Base-by-base conservation (phyloP, 768 basidiomycete species). In the Mycena pura region DNA sequence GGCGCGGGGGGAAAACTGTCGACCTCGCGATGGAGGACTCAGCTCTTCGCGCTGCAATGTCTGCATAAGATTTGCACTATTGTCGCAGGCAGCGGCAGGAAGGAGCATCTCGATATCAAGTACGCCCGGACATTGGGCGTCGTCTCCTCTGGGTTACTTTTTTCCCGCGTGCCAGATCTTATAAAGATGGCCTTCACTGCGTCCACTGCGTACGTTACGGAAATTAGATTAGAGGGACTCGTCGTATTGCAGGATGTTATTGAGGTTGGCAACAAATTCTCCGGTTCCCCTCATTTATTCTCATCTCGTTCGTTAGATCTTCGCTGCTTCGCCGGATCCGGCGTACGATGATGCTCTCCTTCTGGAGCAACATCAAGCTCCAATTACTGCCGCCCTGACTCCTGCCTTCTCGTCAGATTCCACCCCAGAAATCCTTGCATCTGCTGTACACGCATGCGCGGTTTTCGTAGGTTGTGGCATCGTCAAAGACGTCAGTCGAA, bases 171-270 rank as follows among this genome's bases (percentile, higher is more conserved):
- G 8, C 88, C 91, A 6, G 97, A 99, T 75, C 79, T 99, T 57
- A 96, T 99, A 75, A 93, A 86, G 77, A 97, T 99, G 90, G 96
- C 97, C 0, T 99, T 99, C 73, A 96, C 94, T 13, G 96, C 97
- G 0, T 95, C 95, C 15, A 93, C 96, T 0, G 95, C 97, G 5
- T 93, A 97, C 71, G 95, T 98, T 29, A 95, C 93, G 9, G 95
- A 98, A 72, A 98, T 99, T 63, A 85, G 96, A 31, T 76, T 98
- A 25, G 92, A 95, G 72, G 97, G 97, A 2, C 76, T 99, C 25
- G 82, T 93, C 8, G 93, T 99, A 5, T 77, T 99, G 25, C 83
- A 88, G 28, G 96, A 98, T 73, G 93, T 99, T 28, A 95, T 99
- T 62, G 86, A 95, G 82, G 96, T 93, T 68, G 45, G 77, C 59